These are phyloP conservation scores for Myriosclerotinia scirpicola DNA, from an alignment of 2,329 filamentous ascomycete species.

Conservation along the genomic window DNA sequence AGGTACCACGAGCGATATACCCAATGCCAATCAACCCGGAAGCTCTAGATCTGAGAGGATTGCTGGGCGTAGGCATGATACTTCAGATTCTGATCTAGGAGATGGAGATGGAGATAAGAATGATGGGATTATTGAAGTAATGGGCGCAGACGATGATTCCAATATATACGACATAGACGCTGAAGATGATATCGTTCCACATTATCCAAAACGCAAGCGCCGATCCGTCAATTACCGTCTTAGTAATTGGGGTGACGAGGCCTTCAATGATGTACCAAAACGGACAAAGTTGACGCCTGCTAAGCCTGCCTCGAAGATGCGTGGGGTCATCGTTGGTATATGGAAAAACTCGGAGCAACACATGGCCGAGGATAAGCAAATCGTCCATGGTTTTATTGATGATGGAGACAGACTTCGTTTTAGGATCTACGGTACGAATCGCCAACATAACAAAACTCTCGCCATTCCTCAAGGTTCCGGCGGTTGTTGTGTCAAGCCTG, in stretches of 20 bases:
- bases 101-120: too few relatives aligned
- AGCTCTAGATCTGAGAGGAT: too few relatives aligned
- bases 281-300: constrained; percentile 21
- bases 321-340: constrained; percentile 51
- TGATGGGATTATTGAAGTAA: neutral
- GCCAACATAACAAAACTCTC: constrained; percentile 49
- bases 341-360: constrained; percentile 60
- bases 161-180: constrained; percentile 32
- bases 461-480: constrained; percentile 57
- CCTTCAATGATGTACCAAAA: constrained; percentile 25
- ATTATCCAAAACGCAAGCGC: constrained; percentile 58
- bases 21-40: too few relatives aligned
- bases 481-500: constrained; percentile 64
- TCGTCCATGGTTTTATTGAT: constrained; percentile 63
- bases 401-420: constrained; percentile 60
- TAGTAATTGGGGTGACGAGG: constrained; percentile 37
- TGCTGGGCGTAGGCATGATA: too few relatives aligned
- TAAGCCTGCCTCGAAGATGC: constrained; percentile 30
- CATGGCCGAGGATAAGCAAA: constrained; percentile 52
- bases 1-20: too few relatives aligned
- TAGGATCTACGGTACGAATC: constrained; percentile 53
- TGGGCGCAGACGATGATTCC: too few relatives aligned
- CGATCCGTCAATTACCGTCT: constrained; percentile 50
- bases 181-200: constrained; percentile 42
- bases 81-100: neutral